These are phyloP conservation scores for Kockiozyma suomiensis DNA, from an alignment of 805 yeast genomes.

Conservation along the genomic window DNA sequence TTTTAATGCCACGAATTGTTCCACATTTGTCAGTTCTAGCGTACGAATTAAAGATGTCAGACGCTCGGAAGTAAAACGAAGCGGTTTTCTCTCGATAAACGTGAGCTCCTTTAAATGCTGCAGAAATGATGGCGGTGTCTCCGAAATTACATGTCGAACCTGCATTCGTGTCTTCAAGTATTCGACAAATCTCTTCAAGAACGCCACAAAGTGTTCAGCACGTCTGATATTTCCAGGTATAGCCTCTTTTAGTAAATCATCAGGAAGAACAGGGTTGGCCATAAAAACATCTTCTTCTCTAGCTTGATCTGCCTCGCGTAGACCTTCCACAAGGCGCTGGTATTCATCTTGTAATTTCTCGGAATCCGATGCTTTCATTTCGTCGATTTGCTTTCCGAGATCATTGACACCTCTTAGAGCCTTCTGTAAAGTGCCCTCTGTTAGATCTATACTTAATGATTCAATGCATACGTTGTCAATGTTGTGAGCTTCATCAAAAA, in stretches of 20 bases:
- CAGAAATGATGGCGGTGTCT: constrained; percentile 89
- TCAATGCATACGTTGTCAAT: constrained; percentile 97
- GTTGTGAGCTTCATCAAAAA: constrained; percentile 98
- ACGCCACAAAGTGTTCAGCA: constrained; percentile 96
- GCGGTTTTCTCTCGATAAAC: constrained; percentile 87
- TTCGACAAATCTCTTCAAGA: constrained; percentile 88
- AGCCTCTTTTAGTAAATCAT: constrained; percentile 85
- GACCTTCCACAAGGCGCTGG: constrained; percentile 84
- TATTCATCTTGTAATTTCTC: constrained; percentile 86
- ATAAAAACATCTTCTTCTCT: constrained; percentile 67
- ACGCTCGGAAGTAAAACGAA: constrained; percentile 85
- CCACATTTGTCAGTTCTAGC: constrained; percentile 81
- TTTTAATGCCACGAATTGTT: constrained; percentile 88
- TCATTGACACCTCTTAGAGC: constrained; percentile 87
- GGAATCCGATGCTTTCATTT: constrained; percentile 80
- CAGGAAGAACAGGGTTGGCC: constrained; percentile 84
- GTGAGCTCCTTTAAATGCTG: constrained; percentile 93
- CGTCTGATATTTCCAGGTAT: constrained; percentile 96
- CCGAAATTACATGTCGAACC: constrained; percentile 95
- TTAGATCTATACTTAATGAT: constrained; percentile 85
- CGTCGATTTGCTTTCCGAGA: constrained; percentile 77
- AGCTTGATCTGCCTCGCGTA: constrained; percentile 75
- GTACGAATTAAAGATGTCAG: constrained; percentile 86
- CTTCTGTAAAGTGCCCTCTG: constrained; percentile 81
- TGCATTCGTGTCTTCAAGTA: constrained; percentile 94